Conservation (phyloP, 2,329 filamentous ascomycete genomes). For the Cryphonectria nitschkei region DNA sequence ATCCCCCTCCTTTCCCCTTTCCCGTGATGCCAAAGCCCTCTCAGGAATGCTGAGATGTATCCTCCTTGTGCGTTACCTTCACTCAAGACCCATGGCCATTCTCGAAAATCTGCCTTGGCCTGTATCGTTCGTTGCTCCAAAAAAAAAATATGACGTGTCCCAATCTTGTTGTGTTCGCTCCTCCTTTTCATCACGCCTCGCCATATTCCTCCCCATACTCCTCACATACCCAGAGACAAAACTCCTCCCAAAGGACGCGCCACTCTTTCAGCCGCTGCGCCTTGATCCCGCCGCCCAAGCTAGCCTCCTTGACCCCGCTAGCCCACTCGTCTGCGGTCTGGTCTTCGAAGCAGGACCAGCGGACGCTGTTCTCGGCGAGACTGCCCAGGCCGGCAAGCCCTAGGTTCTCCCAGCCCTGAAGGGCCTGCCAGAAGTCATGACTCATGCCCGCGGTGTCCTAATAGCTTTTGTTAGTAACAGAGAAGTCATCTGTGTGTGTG, state of each 20-base stretch:
- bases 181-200: slow-evolving; percentile 31
- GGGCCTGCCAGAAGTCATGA: slow-evolving; percentile 91
- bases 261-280: slow-evolving; percentile 77
- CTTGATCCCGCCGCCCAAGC: slow-evolving; percentile 71
- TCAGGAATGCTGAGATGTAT: background rate
- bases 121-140: background rate
- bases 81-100: background rate
- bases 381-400: slow-evolving; percentile 84
- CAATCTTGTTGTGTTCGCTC: background rate
- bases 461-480: too few relatives aligned
- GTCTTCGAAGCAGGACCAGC: slow-evolving; percentile 89
- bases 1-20: background rate
- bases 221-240: slow-evolving; percentile 85
- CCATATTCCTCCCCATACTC: slow-evolving; percentile 72
- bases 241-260: slow-evolving; percentile 82
- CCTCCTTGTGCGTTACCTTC: background rate
- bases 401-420: slow-evolving; percentile 91
- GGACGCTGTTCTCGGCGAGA: slow-evolving; percentile 88
- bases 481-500: too few relatives aligned
- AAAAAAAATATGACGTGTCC: background rate
- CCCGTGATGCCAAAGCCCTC: background rate
- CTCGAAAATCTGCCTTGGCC: background rate
- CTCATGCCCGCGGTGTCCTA: slow-evolving; percentile 75
- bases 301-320: slow-evolving; percentile 73
- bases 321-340: slow-evolving; percentile 72